A percentile compares a stretch with the other conserved stretches of the same genome.
phyloP scores from a whole-genome alignment of 2,329 filamentous ascomycete genomes.

The Xylariaceae sp. region DNA sequence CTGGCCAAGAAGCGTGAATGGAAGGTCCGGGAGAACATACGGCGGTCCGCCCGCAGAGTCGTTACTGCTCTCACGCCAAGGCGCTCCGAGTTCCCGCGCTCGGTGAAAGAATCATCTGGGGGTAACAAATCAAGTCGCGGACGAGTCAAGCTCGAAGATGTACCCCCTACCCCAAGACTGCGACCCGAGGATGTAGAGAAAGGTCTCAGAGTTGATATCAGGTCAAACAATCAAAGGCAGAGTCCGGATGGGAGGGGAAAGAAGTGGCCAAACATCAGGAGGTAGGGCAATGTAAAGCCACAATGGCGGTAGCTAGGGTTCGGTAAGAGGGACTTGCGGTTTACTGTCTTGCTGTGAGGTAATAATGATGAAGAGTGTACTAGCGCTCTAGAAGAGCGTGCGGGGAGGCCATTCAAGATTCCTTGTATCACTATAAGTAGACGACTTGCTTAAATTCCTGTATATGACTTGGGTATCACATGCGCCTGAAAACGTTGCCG shows the following conservation, averaged over 20 bases:
- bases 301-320: no score
- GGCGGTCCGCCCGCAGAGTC: constrained; percentile 61
- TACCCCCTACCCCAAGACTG: constrained; percentile 55
- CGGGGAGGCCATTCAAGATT: no score
- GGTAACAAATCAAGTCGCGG: constrained; percentile 29
- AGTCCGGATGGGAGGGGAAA: constrained; percentile 21
- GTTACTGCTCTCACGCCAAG: constrained; percentile 59
- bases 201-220: constrained; percentile 30
- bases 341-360: no score
- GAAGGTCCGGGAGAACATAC: constrained; percentile 69
- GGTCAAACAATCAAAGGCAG: constrained; percentile 19
- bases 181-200: constrained; percentile 57
- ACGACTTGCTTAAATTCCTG: constrained; percentile 1
- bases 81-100: constrained; percentile 55
- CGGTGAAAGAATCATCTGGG: constrained; percentile 42
- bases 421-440: no score
- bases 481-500: constrained; percentile 61
- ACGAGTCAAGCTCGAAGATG: constrained; percentile 48
- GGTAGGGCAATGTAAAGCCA: no score
- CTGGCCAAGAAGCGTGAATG: constrained; percentile 82
- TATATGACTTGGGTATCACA: constrained; percentile 50
- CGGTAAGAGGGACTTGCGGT: no score
- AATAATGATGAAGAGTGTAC: no score
- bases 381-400: no score
- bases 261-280: constrained; percentile 21